Conservation (phyloP, 805 yeast species). For the Starmerella asiatica region DNA sequence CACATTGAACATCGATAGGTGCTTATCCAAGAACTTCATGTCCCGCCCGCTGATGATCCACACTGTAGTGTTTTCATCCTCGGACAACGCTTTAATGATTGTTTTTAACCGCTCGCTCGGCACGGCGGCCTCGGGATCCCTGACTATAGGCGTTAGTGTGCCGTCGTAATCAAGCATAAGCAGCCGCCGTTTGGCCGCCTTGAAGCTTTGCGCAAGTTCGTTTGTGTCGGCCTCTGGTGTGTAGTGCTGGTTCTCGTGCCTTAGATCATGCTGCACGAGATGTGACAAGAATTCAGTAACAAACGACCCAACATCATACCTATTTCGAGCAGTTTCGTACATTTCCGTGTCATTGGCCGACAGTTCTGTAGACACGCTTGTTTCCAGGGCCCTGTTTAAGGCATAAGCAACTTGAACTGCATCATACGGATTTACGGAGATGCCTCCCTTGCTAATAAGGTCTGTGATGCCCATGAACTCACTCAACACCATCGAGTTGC, state of each 20-base stretch:
- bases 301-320: slow-evolving; percentile 71
- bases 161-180: slow-evolving; percentile 96
- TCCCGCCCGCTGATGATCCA: slow-evolving; percentile 98
- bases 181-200: slow-evolving; percentile 49
- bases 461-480: slow-evolving; percentile 87
- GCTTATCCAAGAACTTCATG: slow-evolving; percentile 71
- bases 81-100: slow-evolving; percentile 45
- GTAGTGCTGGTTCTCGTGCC: slow-evolving; percentile 37
- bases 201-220: slow-evolving; percentile 44
- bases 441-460: slow-evolving; percentile 28
- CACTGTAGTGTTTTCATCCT: slow-evolving; percentile 69
- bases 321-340: slow-evolving; percentile 46
- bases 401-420: slow-evolving; percentile 81
- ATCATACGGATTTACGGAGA: slow-evolving; percentile 94
- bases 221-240: slow-evolving; percentile 78
- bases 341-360: slow-evolving; percentile 25
- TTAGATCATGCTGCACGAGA: slow-evolving; percentile 25
- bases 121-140: slow-evolving; percentile 96
- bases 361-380: slow-evolving; percentile 29
- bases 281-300: slow-evolving; percentile 46
- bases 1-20: slow-evolving; percentile 62
- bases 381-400: slow-evolving; percentile 48
- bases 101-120: slow-evolving; percentile 63
- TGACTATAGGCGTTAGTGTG: slow-evolving; percentile 88
- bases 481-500: slow-evolving; percentile 60